Conservation (phyloP, 176 grass and related monocot genomes). For the Coix lacrymajobi region DNA sequence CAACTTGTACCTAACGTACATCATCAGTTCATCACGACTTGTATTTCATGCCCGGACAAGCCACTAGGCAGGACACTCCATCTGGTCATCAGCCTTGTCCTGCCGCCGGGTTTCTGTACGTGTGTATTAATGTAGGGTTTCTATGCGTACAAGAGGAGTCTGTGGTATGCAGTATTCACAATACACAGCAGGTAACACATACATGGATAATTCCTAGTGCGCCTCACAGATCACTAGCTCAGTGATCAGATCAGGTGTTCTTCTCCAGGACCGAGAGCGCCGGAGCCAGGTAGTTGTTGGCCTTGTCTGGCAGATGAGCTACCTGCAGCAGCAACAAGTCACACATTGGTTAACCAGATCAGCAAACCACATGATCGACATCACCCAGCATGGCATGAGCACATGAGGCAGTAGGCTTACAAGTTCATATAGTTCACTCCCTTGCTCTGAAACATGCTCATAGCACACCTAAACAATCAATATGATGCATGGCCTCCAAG, state of each 20-base stretch:
- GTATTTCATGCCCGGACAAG: too few relatives aligned
- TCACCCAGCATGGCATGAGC: background rate
- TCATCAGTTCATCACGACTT: too few relatives aligned
- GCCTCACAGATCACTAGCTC: background rate
- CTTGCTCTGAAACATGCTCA: slow-evolving; percentile 61
- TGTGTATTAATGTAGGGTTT: too few relatives aligned
- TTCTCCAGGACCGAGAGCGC: slow-evolving; percentile 72
- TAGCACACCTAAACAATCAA: slow-evolving; percentile 49
- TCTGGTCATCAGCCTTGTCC: too few relatives aligned
- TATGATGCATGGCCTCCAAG: background rate
- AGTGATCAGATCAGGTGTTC: slow-evolving; percentile 45
- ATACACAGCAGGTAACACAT: background rate
- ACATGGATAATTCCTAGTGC: background rate
- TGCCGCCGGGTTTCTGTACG: background rate
- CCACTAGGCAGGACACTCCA: too few relatives aligned
- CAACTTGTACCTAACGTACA: background rate
- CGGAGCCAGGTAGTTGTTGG: slow-evolving; percentile 73
- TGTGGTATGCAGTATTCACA: too few relatives aligned
- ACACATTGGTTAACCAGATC: background rate
- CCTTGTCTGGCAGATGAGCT: slow-evolving; percentile 81
- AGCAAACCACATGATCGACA: background rate
- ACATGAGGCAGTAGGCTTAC: slow-evolving; percentile 29
- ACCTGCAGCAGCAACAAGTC: slow-evolving; percentile 34
- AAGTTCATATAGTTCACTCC: slow-evolving; percentile 63
- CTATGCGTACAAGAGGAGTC: too few relatives aligned